Conservation (phyloP, 352 stramenopile species). For the Phytopythium litorale region DNA sequence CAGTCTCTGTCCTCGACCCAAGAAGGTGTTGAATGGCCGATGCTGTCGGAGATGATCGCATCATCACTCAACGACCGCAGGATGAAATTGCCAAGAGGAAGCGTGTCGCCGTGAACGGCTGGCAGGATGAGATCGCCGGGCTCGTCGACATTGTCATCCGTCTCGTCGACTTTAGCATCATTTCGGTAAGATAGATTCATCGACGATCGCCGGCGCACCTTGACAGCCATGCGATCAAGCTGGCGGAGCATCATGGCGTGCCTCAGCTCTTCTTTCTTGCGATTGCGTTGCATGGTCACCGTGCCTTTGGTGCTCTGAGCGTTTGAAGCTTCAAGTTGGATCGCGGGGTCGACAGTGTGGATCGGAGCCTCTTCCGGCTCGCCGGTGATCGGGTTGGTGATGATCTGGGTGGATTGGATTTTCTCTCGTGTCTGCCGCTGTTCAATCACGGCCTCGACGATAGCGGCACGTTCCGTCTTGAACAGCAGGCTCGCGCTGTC, state of each 20-base stretch:
- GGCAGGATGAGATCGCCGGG: conserved; percentile 10
- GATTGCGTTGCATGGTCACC: conserved; percentile 10
- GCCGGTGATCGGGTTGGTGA: conserved; percentile 42
- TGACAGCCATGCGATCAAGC: conserved; percentile 4
- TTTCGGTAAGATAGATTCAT: neutral
- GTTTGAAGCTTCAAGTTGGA: neutral
- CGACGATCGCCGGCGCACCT: neutral
- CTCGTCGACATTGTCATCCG: neutral
- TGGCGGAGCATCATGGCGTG: conserved; percentile 19
- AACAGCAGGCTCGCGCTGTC: conserved; percentile 49
- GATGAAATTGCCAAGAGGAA: conserved; percentile 44
- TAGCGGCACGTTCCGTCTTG: conserved; percentile 29
- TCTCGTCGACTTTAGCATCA: conserved; percentile 8
- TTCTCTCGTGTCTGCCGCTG: conserved; percentile 7
- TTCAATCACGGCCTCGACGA: conserved; percentile 12
- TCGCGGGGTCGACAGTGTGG: conserved; percentile 25
- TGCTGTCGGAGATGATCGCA: neutral
- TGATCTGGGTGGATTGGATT: conserved; percentile 7
- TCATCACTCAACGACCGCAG: neutral
- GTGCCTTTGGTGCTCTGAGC: neutral
- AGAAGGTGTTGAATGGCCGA: neutral
- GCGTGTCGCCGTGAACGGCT: conserved; percentile 16
- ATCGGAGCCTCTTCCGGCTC: conserved; percentile 29
- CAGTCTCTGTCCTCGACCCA: neutral
- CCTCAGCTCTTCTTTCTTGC: conserved; percentile 29